Evolutionary conservation across 2,329 filamentous ascomycete species (phyloP).

Genomic region (Phialophora macrospora): DNA sequence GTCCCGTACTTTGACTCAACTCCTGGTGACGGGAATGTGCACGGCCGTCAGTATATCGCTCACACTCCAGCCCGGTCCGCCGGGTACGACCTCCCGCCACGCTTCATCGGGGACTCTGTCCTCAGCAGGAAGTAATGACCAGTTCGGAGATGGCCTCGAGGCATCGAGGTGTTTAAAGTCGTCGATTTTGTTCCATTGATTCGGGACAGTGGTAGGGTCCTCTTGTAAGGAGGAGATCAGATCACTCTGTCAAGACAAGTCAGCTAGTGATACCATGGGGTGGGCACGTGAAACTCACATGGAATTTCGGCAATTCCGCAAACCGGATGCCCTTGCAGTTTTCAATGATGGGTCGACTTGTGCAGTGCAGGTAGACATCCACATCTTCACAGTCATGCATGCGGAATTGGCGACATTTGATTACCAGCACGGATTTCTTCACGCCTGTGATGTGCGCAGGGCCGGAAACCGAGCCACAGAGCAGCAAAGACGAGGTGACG

Average conservation of each 20-base stretch:
- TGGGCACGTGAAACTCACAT: slow-evolving; percentile 14
- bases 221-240: slow-evolving; percentile 38
- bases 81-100: slow-evolving; percentile 72
- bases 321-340: slow-evolving; percentile 80
- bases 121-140: slow-evolving; percentile 69
- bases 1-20: background rate
- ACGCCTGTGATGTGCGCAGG: slow-evolving; percentile 82
- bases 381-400: slow-evolving; percentile 87
- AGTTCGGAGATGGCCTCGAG: slow-evolving; percentile 77
- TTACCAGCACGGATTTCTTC: slow-evolving; percentile 69
- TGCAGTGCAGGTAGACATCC: slow-evolving; percentile 80
- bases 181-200: slow-evolving; percentile 88
- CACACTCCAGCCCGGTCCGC: slow-evolving; percentile 64
- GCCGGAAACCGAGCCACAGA: slow-evolving; percentile 78
- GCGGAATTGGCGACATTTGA: slow-evolving; percentile 83
- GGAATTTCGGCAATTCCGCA: slow-evolving; percentile 68
- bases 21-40: slow-evolving; percentile 9
- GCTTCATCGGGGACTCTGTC: slow-evolving; percentile 64
- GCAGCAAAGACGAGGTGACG: slow-evolving; percentile 71
- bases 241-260: slow-evolving; percentile 22
- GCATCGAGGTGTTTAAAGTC: slow-evolving; percentile 97
- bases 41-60: slow-evolving; percentile 65
- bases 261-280: background rate
- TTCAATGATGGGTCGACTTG: slow-evolving; percentile 90
- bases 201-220: slow-evolving; percentile 45